These are phyloP conservation scores for Sclerotinia sclerotiorum DNA, from an alignment of 2,329 filamentous ascomycete genomes.

Conservation along the genomic window DNA sequence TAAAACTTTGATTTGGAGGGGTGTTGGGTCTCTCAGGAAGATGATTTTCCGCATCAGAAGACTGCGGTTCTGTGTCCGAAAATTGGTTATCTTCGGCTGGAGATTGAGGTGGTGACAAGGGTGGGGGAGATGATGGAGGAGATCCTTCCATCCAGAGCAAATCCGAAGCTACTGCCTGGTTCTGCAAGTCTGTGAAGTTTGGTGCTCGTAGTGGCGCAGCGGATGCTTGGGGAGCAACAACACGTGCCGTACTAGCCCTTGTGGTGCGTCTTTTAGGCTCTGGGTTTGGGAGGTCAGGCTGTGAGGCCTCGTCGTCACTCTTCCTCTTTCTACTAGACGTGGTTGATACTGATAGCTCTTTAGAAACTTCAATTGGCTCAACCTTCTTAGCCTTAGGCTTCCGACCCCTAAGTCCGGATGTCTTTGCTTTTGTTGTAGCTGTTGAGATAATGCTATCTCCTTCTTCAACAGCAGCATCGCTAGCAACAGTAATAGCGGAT, in stretches of 20 bases:
- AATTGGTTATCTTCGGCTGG: slow-evolving; percentile 55
- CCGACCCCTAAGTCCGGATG: slow-evolving; percentile 10
- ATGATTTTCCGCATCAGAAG: slow-evolving; percentile 78
- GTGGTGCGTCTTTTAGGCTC: slow-evolving; percentile 45
- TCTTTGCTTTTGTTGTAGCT: slow-evolving; percentile 3
- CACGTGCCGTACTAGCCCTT: slow-evolving; percentile 44
- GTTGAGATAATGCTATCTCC: slow-evolving; percentile 53
- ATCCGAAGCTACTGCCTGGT: slow-evolving; percentile 2
- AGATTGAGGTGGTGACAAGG: slow-evolving; percentile 45
- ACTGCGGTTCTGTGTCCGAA: slow-evolving; percentile 69
- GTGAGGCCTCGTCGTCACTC: slow-evolving; percentile 30
- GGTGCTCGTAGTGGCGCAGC: slow-evolving; percentile 47
- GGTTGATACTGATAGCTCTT: slow-evolving; percentile 39
- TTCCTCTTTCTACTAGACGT: slow-evolving; percentile 36
- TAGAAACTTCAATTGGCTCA: slow-evolving; percentile 50
- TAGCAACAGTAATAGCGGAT: slow-evolving; percentile 52
- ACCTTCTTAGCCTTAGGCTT: slow-evolving; percentile 52
- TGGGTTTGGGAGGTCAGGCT: slow-evolving; percentile 26
- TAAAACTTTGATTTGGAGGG: slow-evolving; percentile 59
- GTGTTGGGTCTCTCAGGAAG: slow-evolving; percentile 43
- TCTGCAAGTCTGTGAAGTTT: slow-evolving; percentile 50
- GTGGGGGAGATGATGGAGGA: slow-evolving; percentile 17
- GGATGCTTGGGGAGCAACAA: slow-evolving; percentile 52
- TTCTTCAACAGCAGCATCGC: slow-evolving; percentile 45
- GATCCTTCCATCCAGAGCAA: slow-evolving; percentile 19